Base-by-base conservation (phyloP, 306 rosid species). In the Mimosa bimucronata region DNA sequence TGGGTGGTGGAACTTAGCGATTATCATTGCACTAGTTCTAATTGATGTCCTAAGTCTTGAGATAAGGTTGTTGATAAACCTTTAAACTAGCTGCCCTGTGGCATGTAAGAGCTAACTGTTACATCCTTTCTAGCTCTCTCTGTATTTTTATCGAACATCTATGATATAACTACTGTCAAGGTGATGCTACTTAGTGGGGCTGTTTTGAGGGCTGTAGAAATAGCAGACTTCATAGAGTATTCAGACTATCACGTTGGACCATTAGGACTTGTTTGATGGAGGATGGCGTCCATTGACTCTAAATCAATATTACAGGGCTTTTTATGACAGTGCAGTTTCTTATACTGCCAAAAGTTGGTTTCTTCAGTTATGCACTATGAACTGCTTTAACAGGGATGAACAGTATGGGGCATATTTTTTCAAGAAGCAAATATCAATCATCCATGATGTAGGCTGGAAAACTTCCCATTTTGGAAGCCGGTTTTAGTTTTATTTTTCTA, bases 251-350 rank as follows among this genome's bases (percentile, higher is more conserved):
- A 81, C 71, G 26, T 72, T 86, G 86, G 66, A 58, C 67, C 77
- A 71, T 74, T 72, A 74, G 73, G 79, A 42, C 80, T 28, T 76
- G 44, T 66, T 71, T 74, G 71, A 70, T 75, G 84, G 88, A 69
- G 80, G 71, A 71, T 82, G 66, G 28, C 69, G 74, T 62, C 38
- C 69, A 69, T 68, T 76, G 78, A 67, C 76, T 72, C 83, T 76
- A 48, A 80, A 71, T 76, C 80, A 83, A 64, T 80, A 31, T 79
- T 3, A 69, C 50, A 50, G 44, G 29, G 71, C 71, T 46, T 78
- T 77, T 73, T 83, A 38, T 76, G 75, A 71, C 30, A 81, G 83
- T 82, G 72, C 52, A 80, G 82, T 42, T 85, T 82, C 64, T 76
- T 46, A 57, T 62, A 83, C 77, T 69, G 73, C 65, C 38, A 81